phyloP scores from a whole-genome alignment of 768 basidiomycete species.

The Amanita inopinata region DNA sequence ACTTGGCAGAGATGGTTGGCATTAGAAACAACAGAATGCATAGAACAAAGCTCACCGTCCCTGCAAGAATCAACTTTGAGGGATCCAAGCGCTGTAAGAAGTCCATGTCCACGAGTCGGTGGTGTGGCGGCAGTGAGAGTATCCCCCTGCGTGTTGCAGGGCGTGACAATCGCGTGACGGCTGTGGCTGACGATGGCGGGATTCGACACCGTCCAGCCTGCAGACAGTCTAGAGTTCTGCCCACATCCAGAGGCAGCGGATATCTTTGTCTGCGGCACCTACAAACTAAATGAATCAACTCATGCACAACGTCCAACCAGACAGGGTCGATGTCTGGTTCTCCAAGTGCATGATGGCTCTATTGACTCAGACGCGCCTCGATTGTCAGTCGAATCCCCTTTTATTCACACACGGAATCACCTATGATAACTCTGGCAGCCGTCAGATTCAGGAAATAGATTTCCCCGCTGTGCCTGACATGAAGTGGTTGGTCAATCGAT shows the following conservation, averaged over 20 bases:
- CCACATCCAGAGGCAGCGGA: slow-evolving; percentile 50
- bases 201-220: slow-evolving; percentile 70
- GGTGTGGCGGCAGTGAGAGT: background rate
- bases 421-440: slow-evolving; percentile 23
- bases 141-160: too few relatives aligned
- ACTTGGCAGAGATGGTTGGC: too few relatives aligned
- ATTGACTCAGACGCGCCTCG: background rate
- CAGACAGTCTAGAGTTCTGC: slow-evolving; percentile 89
- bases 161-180: slow-evolving; percentile 2
- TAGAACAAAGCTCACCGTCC: slow-evolving; percentile 38
- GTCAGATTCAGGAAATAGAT: slow-evolving; percentile 56
- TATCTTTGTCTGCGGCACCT: slow-evolving; percentile 85
- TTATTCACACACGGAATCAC: background rate
- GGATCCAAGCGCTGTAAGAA: slow-evolving; percentile 66
- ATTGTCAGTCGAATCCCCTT: slow-evolving; percentile 4
- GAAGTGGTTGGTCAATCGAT: slow-evolving; percentile 66
- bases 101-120: slow-evolving; percentile 32
- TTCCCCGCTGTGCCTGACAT: slow-evolving; percentile 83
- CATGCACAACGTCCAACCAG: slow-evolving; percentile 21
- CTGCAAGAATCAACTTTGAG: slow-evolving; percentile 53
- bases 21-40: background rate
- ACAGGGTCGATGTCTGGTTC: slow-evolving; percentile 66
- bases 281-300: slow-evolving; percentile 50
- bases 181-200: slow-evolving; percentile 7
- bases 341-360: slow-evolving; percentile 28